Conservation (phyloP, 1,284 basidiomycete genomes). For the Ceratorhiza oryzae-sativae region DNA sequence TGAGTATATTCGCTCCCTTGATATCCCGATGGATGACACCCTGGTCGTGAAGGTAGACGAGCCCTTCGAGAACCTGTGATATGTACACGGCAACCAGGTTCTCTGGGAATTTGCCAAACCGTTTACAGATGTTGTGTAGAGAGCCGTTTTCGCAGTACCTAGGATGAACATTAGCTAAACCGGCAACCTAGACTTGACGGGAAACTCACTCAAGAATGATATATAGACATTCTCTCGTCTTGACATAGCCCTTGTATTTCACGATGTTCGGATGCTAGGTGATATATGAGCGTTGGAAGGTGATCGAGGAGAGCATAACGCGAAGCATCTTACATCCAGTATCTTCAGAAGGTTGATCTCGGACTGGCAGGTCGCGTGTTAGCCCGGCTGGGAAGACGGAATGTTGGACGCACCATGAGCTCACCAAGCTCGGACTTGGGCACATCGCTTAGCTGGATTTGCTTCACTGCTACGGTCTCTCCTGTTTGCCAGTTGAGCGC, state of each 20-base stretch:
- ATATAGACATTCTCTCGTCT: slow-evolving; percentile 91
- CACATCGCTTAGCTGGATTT: slow-evolving; percentile 91
- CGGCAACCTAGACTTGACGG: not conserved
- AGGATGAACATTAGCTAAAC: slow-evolving; percentile 26
- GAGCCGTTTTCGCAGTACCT: slow-evolving; percentile 99
- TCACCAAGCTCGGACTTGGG: slow-evolving; percentile 91
- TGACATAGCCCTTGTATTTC: slow-evolving; percentile 98
- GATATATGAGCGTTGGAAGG: slow-evolving; percentile 7
- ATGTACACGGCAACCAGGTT: slow-evolving; percentile 96
- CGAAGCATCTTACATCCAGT: slow-evolving; percentile 70
- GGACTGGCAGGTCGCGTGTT: slow-evolving; percentile 62
- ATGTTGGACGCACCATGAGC: slow-evolving; percentile 80
- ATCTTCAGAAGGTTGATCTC: slow-evolving; percentile 99
- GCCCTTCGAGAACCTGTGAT: slow-evolving; percentile 86
- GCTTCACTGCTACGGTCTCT: slow-evolving; percentile 95
- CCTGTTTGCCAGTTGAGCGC: slow-evolving; percentile 96
- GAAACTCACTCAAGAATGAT: slow-evolving; percentile 87
- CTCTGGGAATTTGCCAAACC: slow-evolving; percentile 98
- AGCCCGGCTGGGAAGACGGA: not conserved
- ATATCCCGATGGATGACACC: slow-evolving; percentile 99
- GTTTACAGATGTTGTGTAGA: slow-evolving; percentile 92
- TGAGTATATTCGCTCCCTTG: slow-evolving; percentile 96
- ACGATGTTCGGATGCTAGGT: slow-evolving; percentile 84
- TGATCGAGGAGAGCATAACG: slow-evolving; percentile 11
- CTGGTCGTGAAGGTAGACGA: slow-evolving; percentile 95